phyloP scores from a whole-genome alignment of 176 grass and related monocot genomes.

The Thinopyrum elongatum region DNA sequence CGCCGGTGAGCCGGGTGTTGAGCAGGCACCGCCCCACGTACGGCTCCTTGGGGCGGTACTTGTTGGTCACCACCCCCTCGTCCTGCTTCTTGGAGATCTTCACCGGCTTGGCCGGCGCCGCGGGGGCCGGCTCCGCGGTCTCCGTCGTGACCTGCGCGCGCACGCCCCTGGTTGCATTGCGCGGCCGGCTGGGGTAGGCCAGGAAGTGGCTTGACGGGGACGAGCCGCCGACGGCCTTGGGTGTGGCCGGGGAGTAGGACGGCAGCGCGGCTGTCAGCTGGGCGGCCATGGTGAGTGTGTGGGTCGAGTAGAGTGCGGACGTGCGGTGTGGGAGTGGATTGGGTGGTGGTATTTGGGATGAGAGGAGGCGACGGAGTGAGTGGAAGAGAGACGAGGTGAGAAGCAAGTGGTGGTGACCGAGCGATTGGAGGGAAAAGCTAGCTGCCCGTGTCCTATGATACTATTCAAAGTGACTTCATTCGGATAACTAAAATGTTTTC shows the following conservation, averaged over 20 bases:
- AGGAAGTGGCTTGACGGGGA: slow-evolving; percentile 38
- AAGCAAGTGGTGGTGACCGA: slow-evolving; percentile 10
- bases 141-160: slow-evolving; percentile 60
- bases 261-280: slow-evolving; percentile 42
- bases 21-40: slow-evolving; percentile 72
- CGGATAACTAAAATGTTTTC: too few relatives aligned
- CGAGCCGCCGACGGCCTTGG: slow-evolving; percentile 22
- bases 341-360: slow-evolving; percentile 1
- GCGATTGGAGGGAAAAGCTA: neutral
- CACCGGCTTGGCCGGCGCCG: slow-evolving; percentile 38
- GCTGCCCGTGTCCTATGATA: neutral
- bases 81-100: slow-evolving; percentile 83
- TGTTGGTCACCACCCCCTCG: slow-evolving; percentile 73
- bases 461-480: neutral
- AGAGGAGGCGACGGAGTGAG: neutral
- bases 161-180: neutral
- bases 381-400: slow-evolving; percentile 31
- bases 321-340: slow-evolving; percentile 7
- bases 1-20: slow-evolving; percentile 92
- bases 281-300: slow-evolving; percentile 40
- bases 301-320: neutral
- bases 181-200: neutral
- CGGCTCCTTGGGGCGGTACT: slow-evolving; percentile 77
- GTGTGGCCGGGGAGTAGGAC: neutral
- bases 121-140: neutral